phyloP scores from a whole-genome alignment of 345 rosid species.

The Trapa incisa region DNA sequence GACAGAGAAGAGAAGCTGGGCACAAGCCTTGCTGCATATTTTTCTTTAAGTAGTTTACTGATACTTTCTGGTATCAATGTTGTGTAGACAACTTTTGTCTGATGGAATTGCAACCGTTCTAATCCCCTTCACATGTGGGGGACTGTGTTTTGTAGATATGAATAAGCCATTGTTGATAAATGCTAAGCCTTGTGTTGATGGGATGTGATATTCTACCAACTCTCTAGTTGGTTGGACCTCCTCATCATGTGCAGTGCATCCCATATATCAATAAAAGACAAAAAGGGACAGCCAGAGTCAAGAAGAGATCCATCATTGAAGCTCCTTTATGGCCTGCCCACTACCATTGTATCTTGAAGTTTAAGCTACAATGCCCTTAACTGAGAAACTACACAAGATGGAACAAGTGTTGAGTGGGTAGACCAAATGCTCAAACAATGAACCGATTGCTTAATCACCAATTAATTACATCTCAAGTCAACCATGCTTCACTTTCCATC shows the following conservation, averaged over 20 bases:
- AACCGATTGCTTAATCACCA: neutral
- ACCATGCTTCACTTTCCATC: constrained; percentile 1
- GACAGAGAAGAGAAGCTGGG: neutral
- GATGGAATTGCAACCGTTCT: neutral
- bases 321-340: neutral
- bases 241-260: neutral
- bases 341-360: too few relatives aligned
- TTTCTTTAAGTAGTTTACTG: neutral
- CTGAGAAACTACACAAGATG: too few relatives aligned
- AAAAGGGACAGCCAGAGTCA: too few relatives aligned
- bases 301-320: too few relatives aligned
- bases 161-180: neutral
- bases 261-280: neutral
- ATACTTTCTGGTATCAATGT: neutral
- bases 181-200: neutral
- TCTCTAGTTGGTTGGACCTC: neutral
- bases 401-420: too few relatives aligned
- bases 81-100: neutral
- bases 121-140: neutral
- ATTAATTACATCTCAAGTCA: neutral
- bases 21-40: neutral
- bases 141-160: neutral
- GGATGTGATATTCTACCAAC: neutral
- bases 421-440: too few relatives aligned
- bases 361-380: too few relatives aligned